Base-by-base conservation (phyloP, 169 alveolate species). In the Eimeria sp. region DNA sequence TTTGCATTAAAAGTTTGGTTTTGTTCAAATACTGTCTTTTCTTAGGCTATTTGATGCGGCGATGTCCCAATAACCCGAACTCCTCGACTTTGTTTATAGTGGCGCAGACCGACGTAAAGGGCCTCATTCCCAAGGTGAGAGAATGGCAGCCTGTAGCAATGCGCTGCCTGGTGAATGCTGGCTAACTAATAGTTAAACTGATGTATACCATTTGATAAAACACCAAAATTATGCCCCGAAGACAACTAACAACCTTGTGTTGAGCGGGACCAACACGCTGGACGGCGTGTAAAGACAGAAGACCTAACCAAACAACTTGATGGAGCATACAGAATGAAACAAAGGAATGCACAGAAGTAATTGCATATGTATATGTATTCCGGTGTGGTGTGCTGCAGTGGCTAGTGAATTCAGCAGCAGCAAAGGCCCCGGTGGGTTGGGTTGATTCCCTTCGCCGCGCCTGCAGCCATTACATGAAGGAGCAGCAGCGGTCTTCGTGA, bases 71-170 rank as follows among this genome's bases (percentile, higher is more conserved):
- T 9, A 94, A 94, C 82, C 90, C 93, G 49, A 83, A 65, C 47
- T 78, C 94, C 43, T 57, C 92, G 47, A 34, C 86, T 25, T n/a
- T 94, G 90, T 94, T 94, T 78, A 45, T 94, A 34, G 86, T 94
- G 5, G 76, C 92, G 51, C 96, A 94, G 88, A 94, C 96, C 13
- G 96, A 94, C 47, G 86, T 94, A 10, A 80, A 82, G 65, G 96
- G 96, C 11, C 40, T 82, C 30, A 49, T 94, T 27, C 96, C 96
- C 20, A 94, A 94, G 93, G 96, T 92, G 54, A 54, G 73, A 16
- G 49, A 72, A 18, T 13, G 22, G 51, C 49, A 27, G 82, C 2
- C 40, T 34, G n/a, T 16, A 65, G 14, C 7, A 25, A 6, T 65
- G 75, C 34, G 18, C 40, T 25, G 75, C 40, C 6, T 18, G 6